Percentiles rank a stretch among this genome's conserved stretches.
These are phyloP conservation scores for Podospora conica DNA, from an alignment of 495 filamentous ascomycete genomes.

Conservation along the genomic window DNA sequence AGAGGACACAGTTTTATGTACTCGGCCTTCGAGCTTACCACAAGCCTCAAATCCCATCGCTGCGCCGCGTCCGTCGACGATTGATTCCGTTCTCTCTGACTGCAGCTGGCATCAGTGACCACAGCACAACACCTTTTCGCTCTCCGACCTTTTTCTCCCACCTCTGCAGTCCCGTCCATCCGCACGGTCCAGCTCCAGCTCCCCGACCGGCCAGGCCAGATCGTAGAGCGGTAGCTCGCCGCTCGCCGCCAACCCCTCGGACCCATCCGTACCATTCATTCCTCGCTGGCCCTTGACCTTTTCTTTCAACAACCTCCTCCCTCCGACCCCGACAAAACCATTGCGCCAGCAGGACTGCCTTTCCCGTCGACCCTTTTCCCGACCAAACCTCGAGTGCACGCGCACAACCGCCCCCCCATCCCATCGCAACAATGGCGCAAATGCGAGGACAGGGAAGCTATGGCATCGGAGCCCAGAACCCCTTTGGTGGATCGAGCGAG, in stretches of 20 bases:
- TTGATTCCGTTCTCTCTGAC: not conserved
- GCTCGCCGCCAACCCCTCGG: not conserved
- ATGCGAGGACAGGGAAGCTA: conserved; percentile 95
- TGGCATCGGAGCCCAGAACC: conserved; percentile 73
- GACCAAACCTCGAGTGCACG: not conserved
- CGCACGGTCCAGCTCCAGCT: not conserved
- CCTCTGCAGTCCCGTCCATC: not conserved
- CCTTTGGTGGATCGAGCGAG: conserved; percentile 53
- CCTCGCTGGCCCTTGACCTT: not conserved
- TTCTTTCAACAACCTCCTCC: not conserved
- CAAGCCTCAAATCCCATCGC: not conserved
- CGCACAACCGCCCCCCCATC: too few species aligned
- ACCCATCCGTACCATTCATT: not conserved
- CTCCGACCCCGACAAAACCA: not conserved
- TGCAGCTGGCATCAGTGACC: not conserved
- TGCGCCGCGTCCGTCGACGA: not conserved
- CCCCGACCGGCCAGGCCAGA: not conserved
- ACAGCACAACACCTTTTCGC: too few species aligned
- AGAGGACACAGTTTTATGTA: not conserved
- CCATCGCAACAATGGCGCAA: conserved; percentile 64
- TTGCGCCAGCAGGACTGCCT: conserved; percentile 24
- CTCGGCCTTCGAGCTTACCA: not conserved
- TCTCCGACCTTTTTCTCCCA: too few species aligned
- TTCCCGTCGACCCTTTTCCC: conserved; percentile 1
- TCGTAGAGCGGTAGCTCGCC: not conserved